These are phyloP conservation scores for Oryza meyeriana DNA, from an alignment of 176 grass and related monocot genomes.

Conservation along the genomic window DNA sequence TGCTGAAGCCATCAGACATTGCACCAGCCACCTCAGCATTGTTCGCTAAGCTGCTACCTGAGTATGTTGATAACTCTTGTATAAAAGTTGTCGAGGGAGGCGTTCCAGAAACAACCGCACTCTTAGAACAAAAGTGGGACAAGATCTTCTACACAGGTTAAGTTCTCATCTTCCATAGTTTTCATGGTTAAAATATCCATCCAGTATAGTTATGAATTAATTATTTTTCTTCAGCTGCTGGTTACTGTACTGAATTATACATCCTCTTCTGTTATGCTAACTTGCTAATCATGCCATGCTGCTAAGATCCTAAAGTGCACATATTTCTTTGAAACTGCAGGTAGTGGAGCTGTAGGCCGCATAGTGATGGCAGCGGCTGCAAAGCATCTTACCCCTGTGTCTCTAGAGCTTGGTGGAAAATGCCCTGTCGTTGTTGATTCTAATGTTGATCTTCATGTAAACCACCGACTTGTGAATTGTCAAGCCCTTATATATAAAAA, in stretches of 20 bases:
- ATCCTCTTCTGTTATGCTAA: not conserved
- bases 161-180: not conserved
- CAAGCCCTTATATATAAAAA: not conserved
- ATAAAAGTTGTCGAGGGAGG: conserved; percentile 88
- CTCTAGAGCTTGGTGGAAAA: conserved; percentile 95
- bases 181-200: conserved; percentile 1
- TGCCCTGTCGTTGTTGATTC: conserved; percentile 84
- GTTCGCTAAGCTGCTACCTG: conserved; percentile 72
- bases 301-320: not conserved
- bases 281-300: not conserved
- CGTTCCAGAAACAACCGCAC: conserved; percentile 57
- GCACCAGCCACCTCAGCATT: conserved; percentile 70
- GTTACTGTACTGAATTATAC: not conserved
- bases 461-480: not conserved
- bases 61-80: conserved; percentile 80
- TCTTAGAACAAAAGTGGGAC: conserved; percentile 89
- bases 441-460: conserved; percentile 75
- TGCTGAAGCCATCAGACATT: conserved; percentile 92
- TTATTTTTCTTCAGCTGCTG: not conserved
- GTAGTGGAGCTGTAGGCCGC: conserved; percentile 67
- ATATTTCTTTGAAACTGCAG: conserved; percentile 29
- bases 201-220: not conserved
- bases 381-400: conserved; percentile 85
- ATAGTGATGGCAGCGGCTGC: conserved; percentile 78
- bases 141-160: conserved; percentile 99